Conservation (phyloP, 2,329 filamentous ascomycete genomes). For the Pseudogymnoascus sp. region DNA sequence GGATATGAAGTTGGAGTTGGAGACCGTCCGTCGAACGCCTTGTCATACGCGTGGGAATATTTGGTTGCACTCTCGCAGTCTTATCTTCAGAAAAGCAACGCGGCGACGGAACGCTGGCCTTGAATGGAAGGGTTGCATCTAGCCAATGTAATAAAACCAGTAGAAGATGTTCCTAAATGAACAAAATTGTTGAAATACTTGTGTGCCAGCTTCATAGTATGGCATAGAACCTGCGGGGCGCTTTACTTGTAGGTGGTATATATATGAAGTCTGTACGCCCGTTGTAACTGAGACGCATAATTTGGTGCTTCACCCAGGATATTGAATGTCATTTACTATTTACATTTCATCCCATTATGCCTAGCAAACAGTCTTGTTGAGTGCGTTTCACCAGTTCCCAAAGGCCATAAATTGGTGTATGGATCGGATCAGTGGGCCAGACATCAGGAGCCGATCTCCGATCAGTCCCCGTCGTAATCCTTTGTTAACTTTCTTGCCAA, state of each 20-base stretch:
- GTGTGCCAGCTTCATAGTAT: background rate
- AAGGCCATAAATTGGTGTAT: too few relatives aligned
- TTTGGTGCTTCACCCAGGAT: background rate
- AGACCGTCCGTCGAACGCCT: background rate
- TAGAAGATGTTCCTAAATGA: background rate
- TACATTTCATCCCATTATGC: background rate
- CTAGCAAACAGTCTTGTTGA: background rate
- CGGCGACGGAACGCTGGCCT: background rate
- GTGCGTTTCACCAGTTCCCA: too few relatives aligned
- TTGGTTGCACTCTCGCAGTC: background rate
- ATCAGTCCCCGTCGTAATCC: too few relatives aligned
- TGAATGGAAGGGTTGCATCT: background rate
- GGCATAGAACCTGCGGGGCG: background rate
- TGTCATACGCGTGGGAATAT: background rate
- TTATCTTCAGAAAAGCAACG: background rate
- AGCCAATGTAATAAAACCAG: background rate
- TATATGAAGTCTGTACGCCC: background rate
- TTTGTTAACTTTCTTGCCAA: too few relatives aligned
- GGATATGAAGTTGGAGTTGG: background rate
- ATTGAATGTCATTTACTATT: background rate
- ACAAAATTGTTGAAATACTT: background rate
- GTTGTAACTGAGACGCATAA: background rate
- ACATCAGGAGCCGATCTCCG: too few relatives aligned
- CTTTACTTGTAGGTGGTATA: background rate
- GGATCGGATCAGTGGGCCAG: too few relatives aligned